phyloP scores from a whole-genome alignment of 257 asterid genomes.

The Solanum chilense region DNA sequence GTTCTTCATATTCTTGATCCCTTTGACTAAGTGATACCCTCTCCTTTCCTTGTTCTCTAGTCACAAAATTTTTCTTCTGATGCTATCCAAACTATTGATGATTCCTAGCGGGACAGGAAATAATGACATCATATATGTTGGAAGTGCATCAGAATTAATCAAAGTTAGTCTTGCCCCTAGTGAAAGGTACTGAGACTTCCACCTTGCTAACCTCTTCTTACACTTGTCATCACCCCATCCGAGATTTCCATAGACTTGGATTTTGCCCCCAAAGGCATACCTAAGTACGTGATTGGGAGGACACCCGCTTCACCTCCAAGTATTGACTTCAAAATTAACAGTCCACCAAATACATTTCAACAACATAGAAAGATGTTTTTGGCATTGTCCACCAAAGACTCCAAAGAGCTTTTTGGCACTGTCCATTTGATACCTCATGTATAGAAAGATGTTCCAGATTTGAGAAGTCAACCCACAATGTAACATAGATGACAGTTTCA shows the following conservation, averaged over 20 bases:
- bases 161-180: neutral
- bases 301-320: neutral
- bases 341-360: neutral
- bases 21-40: neutral
- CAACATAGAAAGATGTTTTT: neutral
- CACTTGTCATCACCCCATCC: neutral
- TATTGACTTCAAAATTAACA: neutral
- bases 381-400: neutral
- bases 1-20: neutral
- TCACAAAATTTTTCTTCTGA: too few species aligned
- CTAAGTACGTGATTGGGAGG: neutral
- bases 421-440: neutral
- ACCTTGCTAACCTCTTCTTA: neutral
- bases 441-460: neutral
- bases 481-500: neutral
- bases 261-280: neutral
- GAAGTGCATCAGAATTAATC: neutral
- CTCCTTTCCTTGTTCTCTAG: neutral
- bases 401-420: neutral
- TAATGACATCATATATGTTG: neutral
- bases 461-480: neutral
- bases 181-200: neutral
- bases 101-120: neutral
- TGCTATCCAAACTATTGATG: too few species aligned
- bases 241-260: neutral